Evolutionary conservation across 2,329 filamentous ascomycete genomes (phyloP).

Genomic region (Colletotrichum sp.): DNA sequence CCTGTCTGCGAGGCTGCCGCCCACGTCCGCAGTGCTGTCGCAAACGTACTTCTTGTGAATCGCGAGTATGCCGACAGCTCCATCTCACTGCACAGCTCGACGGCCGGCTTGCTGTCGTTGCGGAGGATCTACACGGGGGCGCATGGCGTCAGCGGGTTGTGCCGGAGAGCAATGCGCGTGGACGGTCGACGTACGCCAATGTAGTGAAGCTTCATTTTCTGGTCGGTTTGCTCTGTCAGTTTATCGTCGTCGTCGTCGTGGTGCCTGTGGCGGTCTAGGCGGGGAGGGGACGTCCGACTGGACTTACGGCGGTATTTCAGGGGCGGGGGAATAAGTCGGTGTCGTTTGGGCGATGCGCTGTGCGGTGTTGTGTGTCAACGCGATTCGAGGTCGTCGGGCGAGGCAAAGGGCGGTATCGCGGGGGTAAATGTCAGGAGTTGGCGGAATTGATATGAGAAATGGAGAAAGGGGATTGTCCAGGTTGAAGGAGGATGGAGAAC

Average conservation of each 20-base stretch:
- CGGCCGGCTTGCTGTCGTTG: constrained; percentile 77
- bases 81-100: constrained; percentile 79
- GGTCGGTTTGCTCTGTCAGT: neutral
- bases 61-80: constrained; percentile 80
- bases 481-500: constrained; percentile 3
- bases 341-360: neutral
- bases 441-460: neutral
- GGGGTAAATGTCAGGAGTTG: neutral
- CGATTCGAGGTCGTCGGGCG: neutral
- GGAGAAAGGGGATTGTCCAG: constrained; percentile 7
- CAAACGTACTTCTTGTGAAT: constrained; percentile 74
- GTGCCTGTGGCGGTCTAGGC: constrained; percentile 1
- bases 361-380: neutral
- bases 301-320: constrained; percentile 18
- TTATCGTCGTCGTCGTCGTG: neutral
- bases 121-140: constrained; percentile 71
- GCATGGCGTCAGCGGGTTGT: neutral
- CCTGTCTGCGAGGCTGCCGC: neutral
- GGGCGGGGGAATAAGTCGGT: neutral
- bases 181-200: constrained; percentile 70
- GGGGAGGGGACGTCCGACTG: neutral
- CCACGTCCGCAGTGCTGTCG: neutral
- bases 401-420: neutral
- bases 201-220: constrained; percentile 83
- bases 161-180: neutral